Evolutionary conservation across 2,329 filamentous ascomycete species (phyloP).

Genomic region (Penicillium sp.): DNA sequence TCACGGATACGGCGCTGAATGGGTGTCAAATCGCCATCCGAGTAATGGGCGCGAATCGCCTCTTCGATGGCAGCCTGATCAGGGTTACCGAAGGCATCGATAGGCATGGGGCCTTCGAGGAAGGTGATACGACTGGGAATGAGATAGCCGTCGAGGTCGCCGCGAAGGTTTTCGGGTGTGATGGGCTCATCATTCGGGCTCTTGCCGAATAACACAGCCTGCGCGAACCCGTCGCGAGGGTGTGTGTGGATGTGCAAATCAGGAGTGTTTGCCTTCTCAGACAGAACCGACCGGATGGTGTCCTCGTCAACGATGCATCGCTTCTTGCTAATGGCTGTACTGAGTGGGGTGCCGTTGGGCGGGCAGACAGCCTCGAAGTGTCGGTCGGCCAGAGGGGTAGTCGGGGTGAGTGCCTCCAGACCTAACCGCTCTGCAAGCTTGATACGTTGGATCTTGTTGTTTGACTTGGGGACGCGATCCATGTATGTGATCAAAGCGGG

Average conservation of each 20-base stretch:
- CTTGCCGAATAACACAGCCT: constrained; percentile 15
- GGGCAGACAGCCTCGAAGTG: constrained; percentile 55
- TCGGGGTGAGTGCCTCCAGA: constrained; percentile 48
- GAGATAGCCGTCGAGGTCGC: constrained; percentile 33
- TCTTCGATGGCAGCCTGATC: constrained; percentile 39
- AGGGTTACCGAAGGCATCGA: constrained; percentile 31
- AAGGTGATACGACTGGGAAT: constrained; percentile 41
- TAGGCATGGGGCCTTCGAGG: constrained; percentile 37
- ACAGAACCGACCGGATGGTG: constrained; percentile 1
- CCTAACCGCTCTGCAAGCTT: constrained; percentile 51
- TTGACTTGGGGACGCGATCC: constrained; percentile 56
- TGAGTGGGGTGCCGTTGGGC: constrained; percentile 48
- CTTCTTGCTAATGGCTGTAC: constrained; percentile 35
- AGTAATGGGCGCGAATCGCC: constrained; percentile 25
- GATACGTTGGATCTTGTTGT: constrained; percentile 60
- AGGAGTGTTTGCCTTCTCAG: constrained; percentile 3
- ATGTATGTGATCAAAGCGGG: constrained; percentile 56
- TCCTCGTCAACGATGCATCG: constrained; percentile 36
- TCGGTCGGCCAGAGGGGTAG: constrained; percentile 44
- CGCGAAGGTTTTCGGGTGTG: constrained; percentile 14
- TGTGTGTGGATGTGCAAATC: constrained; percentile 18
- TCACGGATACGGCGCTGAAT: constrained; percentile 44
- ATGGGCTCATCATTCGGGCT: constrained; percentile 4
- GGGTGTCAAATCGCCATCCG: constrained; percentile 21
- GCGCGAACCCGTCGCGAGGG: constrained; percentile 16